Evolutionary conservation across 306 rosid species (phyloP).

Genomic region (Rosa chinensis): DNA sequence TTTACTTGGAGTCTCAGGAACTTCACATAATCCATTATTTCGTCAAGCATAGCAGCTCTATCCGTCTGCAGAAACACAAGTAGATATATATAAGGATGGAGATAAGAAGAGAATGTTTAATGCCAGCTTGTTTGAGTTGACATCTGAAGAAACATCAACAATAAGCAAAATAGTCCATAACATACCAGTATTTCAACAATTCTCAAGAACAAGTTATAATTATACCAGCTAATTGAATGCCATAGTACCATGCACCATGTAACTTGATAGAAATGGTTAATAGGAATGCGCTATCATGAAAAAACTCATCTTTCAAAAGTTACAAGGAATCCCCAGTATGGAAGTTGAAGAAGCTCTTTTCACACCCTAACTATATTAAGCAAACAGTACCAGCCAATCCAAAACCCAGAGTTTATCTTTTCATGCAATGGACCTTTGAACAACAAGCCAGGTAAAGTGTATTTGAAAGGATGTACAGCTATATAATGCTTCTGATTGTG

Average conservation of each 20-base stretch:
- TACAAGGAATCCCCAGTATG: background rate
- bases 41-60: constrained; percentile 97
- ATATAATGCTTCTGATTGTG: background rate
- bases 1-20: constrained; percentile 95
- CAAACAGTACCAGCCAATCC: background rate
- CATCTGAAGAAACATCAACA: background rate
- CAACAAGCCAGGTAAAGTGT: background rate
- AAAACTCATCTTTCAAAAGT: background rate
- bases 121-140: constrained; percentile 5
- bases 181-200: constrained; percentile 11
- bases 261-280: background rate
- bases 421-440: background rate
- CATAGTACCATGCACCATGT: constrained; percentile 1
- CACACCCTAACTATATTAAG: background rate
- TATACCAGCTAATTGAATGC: background rate
- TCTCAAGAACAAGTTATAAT: background rate
- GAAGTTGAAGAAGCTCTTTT: background rate
- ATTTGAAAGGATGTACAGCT: background rate
- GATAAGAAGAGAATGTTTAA: background rate
- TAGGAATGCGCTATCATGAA: background rate
- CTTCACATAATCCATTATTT: constrained; percentile 95
- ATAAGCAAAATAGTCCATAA: background rate
- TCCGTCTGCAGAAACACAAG: constrained; percentile 59
- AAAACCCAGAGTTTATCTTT: background rate
- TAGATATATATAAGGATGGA: background rate